These are phyloP conservation scores for Tuber magnatum DNA, from an alignment of 495 filamentous ascomycete genomes.

Conservation along the genomic window DNA sequence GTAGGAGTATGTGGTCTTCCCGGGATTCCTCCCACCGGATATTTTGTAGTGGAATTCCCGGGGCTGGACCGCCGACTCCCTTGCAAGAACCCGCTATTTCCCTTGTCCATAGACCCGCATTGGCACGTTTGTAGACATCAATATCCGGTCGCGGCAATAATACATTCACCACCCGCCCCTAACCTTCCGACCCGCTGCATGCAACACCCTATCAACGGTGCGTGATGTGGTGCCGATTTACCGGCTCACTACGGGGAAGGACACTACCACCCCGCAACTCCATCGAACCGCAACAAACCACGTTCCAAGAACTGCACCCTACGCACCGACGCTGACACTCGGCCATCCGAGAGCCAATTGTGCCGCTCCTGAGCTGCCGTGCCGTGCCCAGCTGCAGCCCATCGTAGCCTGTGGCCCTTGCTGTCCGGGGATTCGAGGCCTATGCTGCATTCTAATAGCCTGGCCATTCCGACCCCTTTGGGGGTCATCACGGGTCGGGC, in stretches of 20 bases:
- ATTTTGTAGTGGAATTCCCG: not conserved
- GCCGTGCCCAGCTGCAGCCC: not conserved
- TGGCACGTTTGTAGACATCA: not conserved
- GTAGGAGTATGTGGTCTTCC: not conserved
- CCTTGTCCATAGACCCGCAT: not conserved
- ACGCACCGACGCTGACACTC: not conserved
- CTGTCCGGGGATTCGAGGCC: not conserved
- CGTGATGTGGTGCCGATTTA: no score
- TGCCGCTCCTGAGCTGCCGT: not conserved
- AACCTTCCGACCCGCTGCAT: not conserved
- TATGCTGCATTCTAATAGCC: not conserved
- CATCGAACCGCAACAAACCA: not conserved
- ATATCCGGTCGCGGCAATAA: not conserved
- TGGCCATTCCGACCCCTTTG: not conserved
- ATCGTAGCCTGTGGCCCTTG: not conserved
- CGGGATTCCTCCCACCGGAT: not conserved
- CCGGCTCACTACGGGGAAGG: not conserved
- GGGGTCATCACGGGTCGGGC: not conserved
- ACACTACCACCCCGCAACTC: not conserved
- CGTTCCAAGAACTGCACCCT: not conserved
- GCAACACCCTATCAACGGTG: not conserved
- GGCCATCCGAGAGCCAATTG: not conserved
- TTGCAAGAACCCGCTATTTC: not conserved
- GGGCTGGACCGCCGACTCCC: not conserved
- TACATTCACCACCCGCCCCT: not conserved